Conservation (phyloP, 768 basidiomycete genomes). For the Leccinum rimulosum region DNA sequence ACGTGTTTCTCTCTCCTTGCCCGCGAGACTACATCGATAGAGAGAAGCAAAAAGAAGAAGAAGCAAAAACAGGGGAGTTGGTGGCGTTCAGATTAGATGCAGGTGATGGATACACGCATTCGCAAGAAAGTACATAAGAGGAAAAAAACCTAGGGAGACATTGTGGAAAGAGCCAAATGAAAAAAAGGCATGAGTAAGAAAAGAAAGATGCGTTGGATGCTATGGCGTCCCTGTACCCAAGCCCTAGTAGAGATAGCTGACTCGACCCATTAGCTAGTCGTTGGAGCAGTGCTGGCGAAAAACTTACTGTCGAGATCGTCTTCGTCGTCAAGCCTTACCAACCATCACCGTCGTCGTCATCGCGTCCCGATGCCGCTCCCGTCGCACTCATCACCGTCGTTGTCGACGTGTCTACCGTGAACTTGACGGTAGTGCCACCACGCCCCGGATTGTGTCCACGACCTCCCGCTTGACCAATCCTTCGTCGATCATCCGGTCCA, state of each 20-base stretch:
- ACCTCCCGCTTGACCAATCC: constrained; percentile 9
- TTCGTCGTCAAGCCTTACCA: too few relatives aligned
- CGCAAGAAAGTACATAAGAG: neutral
- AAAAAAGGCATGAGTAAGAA: neutral
- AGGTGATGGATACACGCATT: neutral
- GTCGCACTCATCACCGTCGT: neutral
- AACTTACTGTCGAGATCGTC: constrained; percentile 1
- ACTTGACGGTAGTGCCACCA: constrained; percentile 10
- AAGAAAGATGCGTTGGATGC: neutral
- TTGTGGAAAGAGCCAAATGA: neutral
- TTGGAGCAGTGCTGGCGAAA: too few relatives aligned
- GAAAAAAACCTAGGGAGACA: neutral
- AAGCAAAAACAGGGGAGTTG: neutral
- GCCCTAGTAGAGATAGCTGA: neutral
- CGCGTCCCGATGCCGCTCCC: neutral
- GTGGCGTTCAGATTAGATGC: neutral
- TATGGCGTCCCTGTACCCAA: neutral
- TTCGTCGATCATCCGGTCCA: constrained; percentile 16
- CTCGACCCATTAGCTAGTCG: neutral
- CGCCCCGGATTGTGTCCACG: constrained; percentile 13
- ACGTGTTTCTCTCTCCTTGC: neutral
- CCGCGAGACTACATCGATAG: neutral
- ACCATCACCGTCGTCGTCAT: neutral
- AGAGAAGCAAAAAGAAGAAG: neutral
- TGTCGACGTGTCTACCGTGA: neutral